phyloP scores from a whole-genome alignment of 352 stramenopile species.

The Pythium aquatile region DNA sequence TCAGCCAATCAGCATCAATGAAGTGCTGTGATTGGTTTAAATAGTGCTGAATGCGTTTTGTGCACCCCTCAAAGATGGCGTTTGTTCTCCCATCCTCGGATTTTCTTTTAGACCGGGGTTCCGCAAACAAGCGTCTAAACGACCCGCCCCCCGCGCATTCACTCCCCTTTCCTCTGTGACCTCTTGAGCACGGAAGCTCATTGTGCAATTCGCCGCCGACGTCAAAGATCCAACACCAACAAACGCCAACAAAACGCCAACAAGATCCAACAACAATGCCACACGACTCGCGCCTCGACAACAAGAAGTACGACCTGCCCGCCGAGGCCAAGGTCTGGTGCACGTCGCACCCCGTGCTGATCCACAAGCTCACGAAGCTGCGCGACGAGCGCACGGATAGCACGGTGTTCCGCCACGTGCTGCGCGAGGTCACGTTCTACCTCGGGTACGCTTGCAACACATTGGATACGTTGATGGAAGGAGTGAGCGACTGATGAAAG shows the following conservation, averaged over 20 bases:
- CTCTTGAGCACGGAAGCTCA: background rate
- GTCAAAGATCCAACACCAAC: background rate
- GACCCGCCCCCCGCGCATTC: constrained; percentile 13
- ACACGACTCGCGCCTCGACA: constrained; percentile 62
- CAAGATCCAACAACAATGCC: constrained; percentile 32
- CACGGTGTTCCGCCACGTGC: constrained; percentile 92
- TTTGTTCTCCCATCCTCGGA: constrained; percentile 2
- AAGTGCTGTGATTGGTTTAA: constrained; percentile 21
- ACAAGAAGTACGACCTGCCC: constrained; percentile 59
- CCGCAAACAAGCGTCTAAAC: constrained; percentile 7
- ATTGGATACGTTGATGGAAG: constrained; percentile 67
- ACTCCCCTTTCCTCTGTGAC: background rate
- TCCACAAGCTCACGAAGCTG: constrained; percentile 96
- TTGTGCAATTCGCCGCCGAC: background rate
- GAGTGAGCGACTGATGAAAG: background rate
- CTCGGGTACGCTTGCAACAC: constrained; percentile 82
- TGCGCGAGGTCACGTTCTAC: constrained; percentile 98
- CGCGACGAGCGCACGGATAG: constrained; percentile 92
- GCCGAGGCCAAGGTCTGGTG: constrained; percentile 78
- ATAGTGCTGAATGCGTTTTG: constrained; percentile 25
- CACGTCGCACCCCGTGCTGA: constrained; percentile 89
- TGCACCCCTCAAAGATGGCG: constrained; percentile 22
- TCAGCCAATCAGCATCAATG: constrained; percentile 16
- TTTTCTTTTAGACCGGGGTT: constrained; percentile 1
- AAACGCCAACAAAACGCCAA: constrained; percentile 25